Evolutionary conservation across 495 filamentous ascomycete species (phyloP).

Genomic region (Trypethelium eluteriae): DNA sequence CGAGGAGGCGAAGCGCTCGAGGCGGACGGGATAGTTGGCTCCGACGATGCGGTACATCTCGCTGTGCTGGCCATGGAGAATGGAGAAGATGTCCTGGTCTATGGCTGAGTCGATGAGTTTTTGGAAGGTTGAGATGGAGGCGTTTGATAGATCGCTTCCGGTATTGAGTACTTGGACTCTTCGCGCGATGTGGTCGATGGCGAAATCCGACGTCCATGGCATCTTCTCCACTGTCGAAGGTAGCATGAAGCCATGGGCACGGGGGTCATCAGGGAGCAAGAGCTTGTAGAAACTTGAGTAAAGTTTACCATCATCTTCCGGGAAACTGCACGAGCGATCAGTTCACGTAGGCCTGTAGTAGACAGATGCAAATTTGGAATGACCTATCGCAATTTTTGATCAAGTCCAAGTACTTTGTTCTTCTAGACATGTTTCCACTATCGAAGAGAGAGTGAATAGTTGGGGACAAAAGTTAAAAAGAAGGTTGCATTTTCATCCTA

Average conservation of each 20-base stretch:
- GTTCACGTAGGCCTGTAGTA: neutral
- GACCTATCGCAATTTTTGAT: neutral
- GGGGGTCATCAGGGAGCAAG: conserved; percentile 21
- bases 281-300: conserved; percentile 12
- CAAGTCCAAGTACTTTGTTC: neutral
- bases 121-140: conserved; percentile 32
- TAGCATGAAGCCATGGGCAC: conserved; percentile 40
- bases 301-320: neutral
- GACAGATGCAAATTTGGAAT: neutral
- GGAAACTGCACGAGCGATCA: neutral
- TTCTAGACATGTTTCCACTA: too few relatives aligned
- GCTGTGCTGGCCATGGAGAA: conserved; percentile 38
- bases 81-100: conserved; percentile 32
- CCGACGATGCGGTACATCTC: conserved; percentile 45
- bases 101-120: conserved; percentile 36
- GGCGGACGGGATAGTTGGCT: conserved; percentile 34
- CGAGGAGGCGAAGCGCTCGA: conserved; percentile 43
- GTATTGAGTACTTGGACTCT: conserved; percentile 35
- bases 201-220: conserved; percentile 40
- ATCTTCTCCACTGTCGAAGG: conserved; percentile 39
- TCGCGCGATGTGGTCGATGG: conserved; percentile 29
- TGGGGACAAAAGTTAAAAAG: too few relatives aligned
- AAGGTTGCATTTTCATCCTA: too few relatives aligned
- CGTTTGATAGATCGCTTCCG: conserved; percentile 18
- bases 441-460: too few relatives aligned